phyloP scores from a whole-genome alignment of 441 rosid species.

The Populus hybrid region DNA sequence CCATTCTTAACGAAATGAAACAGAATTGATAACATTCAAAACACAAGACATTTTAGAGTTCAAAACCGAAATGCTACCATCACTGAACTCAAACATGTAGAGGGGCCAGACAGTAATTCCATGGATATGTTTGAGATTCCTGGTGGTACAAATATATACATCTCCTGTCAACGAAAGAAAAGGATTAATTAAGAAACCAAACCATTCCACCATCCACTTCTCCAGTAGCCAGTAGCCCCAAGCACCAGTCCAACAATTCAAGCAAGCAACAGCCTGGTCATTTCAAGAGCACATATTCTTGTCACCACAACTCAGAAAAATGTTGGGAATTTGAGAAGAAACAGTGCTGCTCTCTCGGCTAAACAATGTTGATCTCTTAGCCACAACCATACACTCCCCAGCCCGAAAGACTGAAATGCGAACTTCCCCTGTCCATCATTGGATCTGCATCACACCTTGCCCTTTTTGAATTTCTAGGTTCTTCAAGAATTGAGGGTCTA shows the following conservation, averaged over 20 bases:
- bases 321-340: not conserved
- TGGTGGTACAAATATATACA: no score
- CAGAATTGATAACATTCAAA: no score
- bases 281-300: not conserved
- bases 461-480: not conserved
- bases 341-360: not conserved
- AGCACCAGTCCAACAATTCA: not conserved
- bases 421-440: not conserved
- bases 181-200: not conserved
- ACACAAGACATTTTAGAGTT: not conserved
- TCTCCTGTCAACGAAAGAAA: not conserved
- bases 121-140: no score
- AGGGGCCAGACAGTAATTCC: not conserved
- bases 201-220: not conserved
- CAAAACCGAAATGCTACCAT: not conserved
- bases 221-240: not conserved
- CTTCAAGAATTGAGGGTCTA: not conserved
- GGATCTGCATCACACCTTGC: not conserved
- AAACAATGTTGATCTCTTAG: not conserved
- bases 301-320: not conserved
- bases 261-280: not conserved
- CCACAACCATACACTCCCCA: conserved; percentile 20
- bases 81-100: not conserved
- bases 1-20: no score
- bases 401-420: not conserved